A percentile compares a stretch with the other conserved stretches of the same genome.
Conservation (phyloP, 768 basidiomycete species). For the Zangia roseola region DNA sequence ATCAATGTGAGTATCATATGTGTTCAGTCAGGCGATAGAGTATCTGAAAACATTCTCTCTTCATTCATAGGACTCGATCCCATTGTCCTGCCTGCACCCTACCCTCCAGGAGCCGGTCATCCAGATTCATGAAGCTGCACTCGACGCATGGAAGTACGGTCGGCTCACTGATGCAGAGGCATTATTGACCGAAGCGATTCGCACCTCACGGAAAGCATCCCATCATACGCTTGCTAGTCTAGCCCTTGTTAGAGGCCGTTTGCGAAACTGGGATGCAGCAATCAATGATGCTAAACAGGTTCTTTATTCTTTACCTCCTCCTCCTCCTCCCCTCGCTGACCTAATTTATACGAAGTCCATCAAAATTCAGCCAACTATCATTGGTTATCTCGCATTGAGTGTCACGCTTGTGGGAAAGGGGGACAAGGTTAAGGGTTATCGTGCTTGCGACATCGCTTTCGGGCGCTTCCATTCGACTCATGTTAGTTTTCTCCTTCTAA, state of each 20-base stretch:
- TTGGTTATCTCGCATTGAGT: constrained; percentile 6
- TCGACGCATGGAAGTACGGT: background rate
- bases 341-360: background rate
- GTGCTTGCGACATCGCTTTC: constrained; percentile 6
- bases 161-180: background rate
- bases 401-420: background rate
- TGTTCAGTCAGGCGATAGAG: no score
- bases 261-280: constrained; percentile 4
- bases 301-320: background rate
- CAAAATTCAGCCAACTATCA: background rate
- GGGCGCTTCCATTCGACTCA: background rate
- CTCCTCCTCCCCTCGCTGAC: background rate
- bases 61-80: no score
- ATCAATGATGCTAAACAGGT: constrained; percentile 6
- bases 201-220: background rate
- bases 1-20: background rate
- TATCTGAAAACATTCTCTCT: no score
- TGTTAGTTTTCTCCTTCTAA: background rate
- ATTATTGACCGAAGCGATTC: background rate
- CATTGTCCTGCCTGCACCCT: background rate
- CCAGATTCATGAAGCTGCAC: background rate
- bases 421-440: background rate
- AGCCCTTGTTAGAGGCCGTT: constrained; percentile 4
- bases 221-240: constrained; percentile 1
- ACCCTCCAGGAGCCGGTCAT: background rate